Evolutionary conservation across 2,329 filamentous ascomycete genomes (phyloP).

Genomic region (Atkinsonella texensis): DNA sequence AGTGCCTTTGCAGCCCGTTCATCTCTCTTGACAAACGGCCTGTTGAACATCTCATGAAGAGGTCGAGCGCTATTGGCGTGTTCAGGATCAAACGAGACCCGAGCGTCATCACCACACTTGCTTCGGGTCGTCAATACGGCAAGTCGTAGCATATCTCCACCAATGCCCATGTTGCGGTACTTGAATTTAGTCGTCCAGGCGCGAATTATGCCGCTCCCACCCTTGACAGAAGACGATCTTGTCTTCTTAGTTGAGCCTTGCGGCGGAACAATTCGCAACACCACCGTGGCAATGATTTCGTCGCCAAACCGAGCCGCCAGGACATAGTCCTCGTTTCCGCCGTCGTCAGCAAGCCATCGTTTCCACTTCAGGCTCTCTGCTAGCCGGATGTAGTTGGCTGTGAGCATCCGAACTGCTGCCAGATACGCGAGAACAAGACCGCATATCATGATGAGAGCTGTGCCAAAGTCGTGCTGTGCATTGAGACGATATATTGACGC

Average conservation of each 20-base stretch:
- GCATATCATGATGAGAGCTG: constrained; percentile 41
- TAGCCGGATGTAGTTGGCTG: constrained; percentile 47
- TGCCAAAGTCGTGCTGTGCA: constrained; percentile 36
- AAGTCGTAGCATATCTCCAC: constrained; percentile 58
- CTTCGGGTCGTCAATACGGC: constrained; percentile 53
- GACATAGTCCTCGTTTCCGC: constrained; percentile 36
- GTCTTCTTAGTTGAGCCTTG: constrained; percentile 2
- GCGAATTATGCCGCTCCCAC: constrained; percentile 53
- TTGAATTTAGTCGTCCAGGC: constrained; percentile 67
- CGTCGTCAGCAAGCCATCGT: constrained; percentile 35
- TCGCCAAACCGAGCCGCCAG: constrained; percentile 54
- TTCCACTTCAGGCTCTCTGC: constrained; percentile 53
- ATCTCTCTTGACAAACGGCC: constrained; percentile 43
- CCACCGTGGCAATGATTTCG: constrained; percentile 57
- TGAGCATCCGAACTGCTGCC: constrained; percentile 46
- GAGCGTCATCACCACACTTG: constrained; percentile 46
- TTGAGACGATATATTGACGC: constrained; percentile 27
- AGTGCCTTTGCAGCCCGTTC: constrained; percentile 37
- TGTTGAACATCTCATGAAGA: constrained; percentile 47
- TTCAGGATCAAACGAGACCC: constrained; percentile 57
- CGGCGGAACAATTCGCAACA: constrained; percentile 45
- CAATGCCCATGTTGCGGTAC: constrained; percentile 61
- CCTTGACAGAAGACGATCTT: constrained; percentile 18
- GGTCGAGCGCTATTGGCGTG: constrained; percentile 61
- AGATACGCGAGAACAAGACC: constrained; percentile 53